A percentile compares a stretch with the other conserved stretches of the same genome.
Evolutionary conservation across 2,329 filamentous ascomycete genomes (phyloP).

Genomic region (Nannizziopsis barbatae): DNA sequence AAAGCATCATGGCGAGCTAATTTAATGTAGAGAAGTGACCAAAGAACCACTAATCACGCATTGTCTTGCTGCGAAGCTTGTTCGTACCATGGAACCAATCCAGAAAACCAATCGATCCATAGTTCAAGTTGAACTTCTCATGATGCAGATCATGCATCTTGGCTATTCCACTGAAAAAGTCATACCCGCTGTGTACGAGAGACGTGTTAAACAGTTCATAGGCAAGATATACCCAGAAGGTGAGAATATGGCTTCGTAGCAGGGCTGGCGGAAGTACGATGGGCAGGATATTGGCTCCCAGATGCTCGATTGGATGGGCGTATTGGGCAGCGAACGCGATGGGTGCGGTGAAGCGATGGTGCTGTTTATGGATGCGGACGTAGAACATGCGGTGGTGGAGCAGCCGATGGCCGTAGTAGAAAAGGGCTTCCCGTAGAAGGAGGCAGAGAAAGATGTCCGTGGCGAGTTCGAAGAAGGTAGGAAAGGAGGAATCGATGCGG

Average conservation of each 20-base stretch:
- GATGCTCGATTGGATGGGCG: conserved; percentile 47
- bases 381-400: conserved; percentile 43
- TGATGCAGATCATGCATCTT: conserved; percentile 48
- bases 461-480: conserved; percentile 28
- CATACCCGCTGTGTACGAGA: conserved; percentile 48
- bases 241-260: conserved; percentile 41
- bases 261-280: conserved; percentile 41
- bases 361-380: conserved; percentile 43
- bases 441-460: conserved; percentile 36
- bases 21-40: too few species aligned
- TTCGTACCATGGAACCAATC: conserved; percentile 47
- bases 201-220: conserved; percentile 43
- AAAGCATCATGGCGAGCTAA: too few species aligned
- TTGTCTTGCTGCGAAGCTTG: conserved; percentile 3
- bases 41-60: neutral
- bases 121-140: conserved; percentile 46
- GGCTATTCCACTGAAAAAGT: conserved; percentile 42
- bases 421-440: conserved; percentile 40
- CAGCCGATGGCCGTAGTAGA: conserved; percentile 47
- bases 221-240: conserved; percentile 42
- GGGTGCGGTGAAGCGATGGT: conserved; percentile 47
- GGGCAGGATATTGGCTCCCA: conserved; percentile 45
- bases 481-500: conserved; percentile 31
- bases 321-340: conserved; percentile 47
- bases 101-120: conserved; percentile 42